Base-by-base conservation (phyloP, 768 basidiomycete genomes). In the Ephemerocybe angulata region DNA sequence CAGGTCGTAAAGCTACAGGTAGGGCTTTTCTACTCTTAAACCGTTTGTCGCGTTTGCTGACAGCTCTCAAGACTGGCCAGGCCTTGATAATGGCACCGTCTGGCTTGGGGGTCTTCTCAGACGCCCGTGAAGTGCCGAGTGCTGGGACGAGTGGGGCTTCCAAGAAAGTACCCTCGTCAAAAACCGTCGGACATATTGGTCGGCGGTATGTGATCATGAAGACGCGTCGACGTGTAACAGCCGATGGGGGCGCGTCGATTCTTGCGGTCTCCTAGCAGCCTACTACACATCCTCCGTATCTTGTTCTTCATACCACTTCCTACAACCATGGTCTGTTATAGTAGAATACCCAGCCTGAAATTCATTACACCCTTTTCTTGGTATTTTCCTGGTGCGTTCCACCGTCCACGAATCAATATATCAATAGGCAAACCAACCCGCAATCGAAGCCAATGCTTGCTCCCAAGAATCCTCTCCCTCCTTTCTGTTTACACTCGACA, bases 31-130 rank as follows among this genome's bases (percentile, higher is more conserved):
- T 21, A 29, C 27, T 49, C 15, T 49, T 8, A 57, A 21, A 19
- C 7, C 15, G 38, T 4, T n/a, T 30, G 35, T 55, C 21, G 37
- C 52, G 53, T 17, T 29, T 27, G 30, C 27, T 31, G 29, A n/a
- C n/a, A 40, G 52, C 40, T 55, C 13, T 28, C 47, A 54, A 89
- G 87, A 89, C 87, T 0, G 87, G 87, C 0, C 78, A 89, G 63
- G 85, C 87, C 0, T 79, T 89, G 12, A 73, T 89, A 3, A 75
- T 88, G 29, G 85, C 85, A 5, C 84, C 87, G 0, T 81, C 85
- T 4, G 86, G 81, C 1, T 70, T 86, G 46, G 78, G 76, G 77
- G 3, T 76, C 79, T 46, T 44, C 10, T 2, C 2, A 24, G 24
- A 42, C 8, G 30, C 28, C 30, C n/a, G 43, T 43, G 13, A 46